Conservation (phyloP, 495 filamentous ascomycete genomes). For the Terfezia boudieri region DNA sequence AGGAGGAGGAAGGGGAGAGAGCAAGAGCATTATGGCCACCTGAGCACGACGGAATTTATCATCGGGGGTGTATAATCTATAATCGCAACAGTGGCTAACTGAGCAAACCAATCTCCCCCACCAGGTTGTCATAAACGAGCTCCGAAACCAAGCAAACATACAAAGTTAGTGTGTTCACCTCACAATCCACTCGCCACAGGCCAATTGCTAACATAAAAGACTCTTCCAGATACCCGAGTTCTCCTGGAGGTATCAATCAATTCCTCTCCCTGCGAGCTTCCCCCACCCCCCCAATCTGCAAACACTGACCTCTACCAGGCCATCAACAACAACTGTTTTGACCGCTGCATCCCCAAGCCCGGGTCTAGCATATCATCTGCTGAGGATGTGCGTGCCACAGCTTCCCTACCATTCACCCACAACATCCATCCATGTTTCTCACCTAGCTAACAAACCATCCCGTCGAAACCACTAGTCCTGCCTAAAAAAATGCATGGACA, state of each 20-base stretch:
- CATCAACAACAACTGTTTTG: slow-evolving; percentile 94
- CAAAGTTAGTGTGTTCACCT: neutral
- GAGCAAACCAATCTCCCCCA: neutral
- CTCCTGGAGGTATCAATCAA: slow-evolving; percentile 16
- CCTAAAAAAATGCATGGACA: slow-evolving; percentile 79
- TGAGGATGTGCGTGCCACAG: slow-evolving; percentile 27
- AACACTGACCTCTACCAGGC: slow-evolving; percentile 32
- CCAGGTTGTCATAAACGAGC: neutral
- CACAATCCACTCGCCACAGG: neutral
- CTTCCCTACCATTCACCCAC: neutral
- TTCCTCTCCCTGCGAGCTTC: neutral
- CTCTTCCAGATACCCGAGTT: slow-evolving; percentile 4
- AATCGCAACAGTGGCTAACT: too few species aligned
- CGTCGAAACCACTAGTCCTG: slow-evolving; percentile 29
- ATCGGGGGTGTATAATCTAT: too few species aligned
- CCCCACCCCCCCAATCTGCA: neutral
- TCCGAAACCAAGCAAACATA: neutral
- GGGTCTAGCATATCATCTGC: slow-evolving; percentile 47
- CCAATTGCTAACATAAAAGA: neutral
- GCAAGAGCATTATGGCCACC: too few species aligned
- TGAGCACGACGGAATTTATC: too few species aligned
- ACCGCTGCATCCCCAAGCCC: slow-evolving; percentile 72
- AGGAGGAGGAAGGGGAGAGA: too few species aligned
- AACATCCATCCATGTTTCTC: neutral
- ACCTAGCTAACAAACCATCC: neutral